Evolutionary conservation across 345 rosid species (phyloP).

Genomic region (Isatis tinctoria): DNA sequence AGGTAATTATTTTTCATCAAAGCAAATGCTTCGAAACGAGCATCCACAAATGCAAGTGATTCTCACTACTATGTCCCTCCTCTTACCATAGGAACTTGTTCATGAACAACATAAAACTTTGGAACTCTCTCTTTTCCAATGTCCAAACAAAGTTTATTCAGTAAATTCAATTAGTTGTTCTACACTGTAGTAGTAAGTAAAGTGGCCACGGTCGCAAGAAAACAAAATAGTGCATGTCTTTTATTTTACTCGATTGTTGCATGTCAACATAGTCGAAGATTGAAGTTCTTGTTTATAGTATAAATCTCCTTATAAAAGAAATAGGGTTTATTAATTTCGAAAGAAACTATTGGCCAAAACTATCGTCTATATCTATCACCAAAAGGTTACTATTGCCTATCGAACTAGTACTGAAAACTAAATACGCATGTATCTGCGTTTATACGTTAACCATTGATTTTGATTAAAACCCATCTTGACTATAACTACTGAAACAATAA

Average conservation of each 20-base stretch:
- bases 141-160: background rate
- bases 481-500: background rate
- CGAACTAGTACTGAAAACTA: too few relatives aligned
- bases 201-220: background rate
- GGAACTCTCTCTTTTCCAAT: background rate
- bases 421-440: background rate
- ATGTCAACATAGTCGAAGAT: background rate
- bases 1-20: background rate
- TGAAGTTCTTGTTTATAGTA: background rate
- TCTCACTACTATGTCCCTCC: background rate
- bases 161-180: background rate
- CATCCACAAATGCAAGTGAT: slow-evolving; percentile 17
- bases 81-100: background rate
- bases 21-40: slow-evolving; percentile 13
- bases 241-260: too few relatives aligned
- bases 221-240: background rate
- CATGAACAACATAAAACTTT: background rate
- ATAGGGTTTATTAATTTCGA: too few relatives aligned
- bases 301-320: too few relatives aligned
- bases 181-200: background rate
- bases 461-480: too few relatives aligned
- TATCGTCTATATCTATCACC: too few relatives aligned
- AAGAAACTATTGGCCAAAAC: too few relatives aligned
- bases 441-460: too few relatives aligned
- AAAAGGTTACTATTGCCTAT: too few relatives aligned